Percentiles rank a stretch among this genome's conserved stretches.
Evolutionary conservation across 441 rosid species (phyloP).

Genomic region (Lagerstroemia fauriei): DNA sequence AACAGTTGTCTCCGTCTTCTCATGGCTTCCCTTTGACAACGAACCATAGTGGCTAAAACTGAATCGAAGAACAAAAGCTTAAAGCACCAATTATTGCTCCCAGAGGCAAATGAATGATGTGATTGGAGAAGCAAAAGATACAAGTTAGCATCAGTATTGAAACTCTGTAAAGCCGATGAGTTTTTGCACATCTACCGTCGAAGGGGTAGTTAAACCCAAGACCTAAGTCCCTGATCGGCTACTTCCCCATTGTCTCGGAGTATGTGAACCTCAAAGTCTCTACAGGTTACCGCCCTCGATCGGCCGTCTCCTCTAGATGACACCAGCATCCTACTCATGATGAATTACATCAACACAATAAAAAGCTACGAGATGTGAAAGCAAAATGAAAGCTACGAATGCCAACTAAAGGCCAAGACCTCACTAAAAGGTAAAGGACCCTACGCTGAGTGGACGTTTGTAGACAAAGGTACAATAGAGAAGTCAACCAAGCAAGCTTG

Average conservation of each 20-base stretch:
- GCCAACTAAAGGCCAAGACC: too few species aligned
- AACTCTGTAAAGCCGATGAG: not conserved
- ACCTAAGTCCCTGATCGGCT: conserved; percentile 94
- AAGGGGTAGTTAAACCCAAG: conserved; percentile 87
- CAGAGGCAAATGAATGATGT: not conserved
- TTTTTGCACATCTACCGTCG: conserved; percentile 63
- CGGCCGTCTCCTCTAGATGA: too few species aligned
- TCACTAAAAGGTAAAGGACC: too few species aligned
- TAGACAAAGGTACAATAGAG: too few species aligned
- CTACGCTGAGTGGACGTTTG: too few species aligned
- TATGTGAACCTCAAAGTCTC: conserved; percentile 88
- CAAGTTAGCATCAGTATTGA: not conserved
- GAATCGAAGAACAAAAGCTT: not conserved
- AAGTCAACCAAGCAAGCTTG: too few species aligned
- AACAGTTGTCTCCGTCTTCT: not conserved
- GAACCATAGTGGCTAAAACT: not conserved
- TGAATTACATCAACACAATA: too few species aligned
- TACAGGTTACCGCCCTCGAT: too few species aligned
- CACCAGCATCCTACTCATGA: too few species aligned
- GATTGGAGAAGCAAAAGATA: not conserved
- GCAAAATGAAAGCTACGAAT: too few species aligned
- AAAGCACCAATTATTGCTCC: not conserved
- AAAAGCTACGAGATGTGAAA: too few species aligned
- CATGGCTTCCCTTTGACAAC: not conserved
- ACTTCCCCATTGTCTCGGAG: conserved; percentile 91